Percentiles rank a stretch among this genome's conserved stretches.
Evolutionary conservation across 768 basidiomycete genomes (phyloP).

Genomic region (Boletus pseudo-olivaceus): DNA sequence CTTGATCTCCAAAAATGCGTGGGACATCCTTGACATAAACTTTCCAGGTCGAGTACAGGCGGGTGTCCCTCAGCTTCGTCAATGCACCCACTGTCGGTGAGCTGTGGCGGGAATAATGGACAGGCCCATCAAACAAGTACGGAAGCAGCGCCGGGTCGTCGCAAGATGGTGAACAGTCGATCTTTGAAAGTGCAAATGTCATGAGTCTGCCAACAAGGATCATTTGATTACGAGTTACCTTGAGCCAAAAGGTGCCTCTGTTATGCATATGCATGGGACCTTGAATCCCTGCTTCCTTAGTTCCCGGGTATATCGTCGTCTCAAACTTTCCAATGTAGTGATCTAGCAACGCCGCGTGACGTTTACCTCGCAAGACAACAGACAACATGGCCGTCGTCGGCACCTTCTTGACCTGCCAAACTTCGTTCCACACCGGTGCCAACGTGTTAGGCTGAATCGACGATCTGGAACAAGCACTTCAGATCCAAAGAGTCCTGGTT

Average conservation of each 20-base stretch:
- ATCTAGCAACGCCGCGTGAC: constrained; percentile 53
- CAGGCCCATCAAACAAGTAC: constrained; percentile 71
- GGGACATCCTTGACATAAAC: constrained; percentile 58
- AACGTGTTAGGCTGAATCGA: constrained; percentile 56
- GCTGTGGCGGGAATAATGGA: constrained; percentile 66
- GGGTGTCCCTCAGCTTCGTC: constrained; percentile 56
- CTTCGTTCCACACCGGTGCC: constrained; percentile 71
- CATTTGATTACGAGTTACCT: constrained; percentile 37
- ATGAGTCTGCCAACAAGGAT: constrained; percentile 2
- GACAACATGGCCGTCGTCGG: constrained; percentile 55
- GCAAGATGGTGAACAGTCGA: constrained; percentile 50
- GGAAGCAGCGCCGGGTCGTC: constrained; percentile 39
- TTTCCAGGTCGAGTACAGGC: constrained; percentile 81
- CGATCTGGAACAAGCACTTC: constrained; percentile 42
- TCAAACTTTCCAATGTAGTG: constrained; percentile 64
- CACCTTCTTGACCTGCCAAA: constrained; percentile 72
- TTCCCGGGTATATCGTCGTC: constrained; percentile 49
- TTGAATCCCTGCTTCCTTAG: constrained; percentile 63
- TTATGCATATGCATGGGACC: constrained; percentile 46
- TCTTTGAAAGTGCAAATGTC: constrained; percentile 39
- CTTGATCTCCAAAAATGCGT: constrained; percentile 53
- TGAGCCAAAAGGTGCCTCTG: constrained; percentile 66
- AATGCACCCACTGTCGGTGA: constrained; percentile 67
- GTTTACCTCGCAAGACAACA: constrained; percentile 69
- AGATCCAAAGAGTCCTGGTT: neutral